Percentiles rank a stretch among this genome's conserved stretches.
These are phyloP conservation scores for Litsea cubeba DNA, from an alignment of 164 flowering plant species.

Conservation along the genomic window DNA sequence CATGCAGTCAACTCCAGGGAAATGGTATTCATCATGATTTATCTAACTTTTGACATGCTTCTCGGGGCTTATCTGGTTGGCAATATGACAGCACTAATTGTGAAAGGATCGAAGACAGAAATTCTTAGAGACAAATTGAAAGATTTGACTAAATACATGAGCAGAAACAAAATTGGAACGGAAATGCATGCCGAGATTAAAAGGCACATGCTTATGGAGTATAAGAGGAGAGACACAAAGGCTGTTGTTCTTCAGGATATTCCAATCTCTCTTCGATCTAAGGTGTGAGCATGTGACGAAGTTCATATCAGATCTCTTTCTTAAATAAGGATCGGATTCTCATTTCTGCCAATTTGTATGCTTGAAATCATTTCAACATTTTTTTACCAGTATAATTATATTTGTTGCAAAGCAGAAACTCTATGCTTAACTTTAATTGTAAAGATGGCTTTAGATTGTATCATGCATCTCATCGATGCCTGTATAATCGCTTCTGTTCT, in stretches of 20 bases:
- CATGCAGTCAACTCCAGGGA: slow-evolving; percentile 80
- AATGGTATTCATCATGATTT: slow-evolving; percentile 80
- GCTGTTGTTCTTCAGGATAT: slow-evolving; percentile 68
- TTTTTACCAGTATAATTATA: not conserved
- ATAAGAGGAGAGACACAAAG: slow-evolving; percentile 62
- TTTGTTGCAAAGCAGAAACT: no score
- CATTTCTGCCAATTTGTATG: not conserved
- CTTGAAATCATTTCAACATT: not conserved
- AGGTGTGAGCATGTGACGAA: slow-evolving; percentile 30
- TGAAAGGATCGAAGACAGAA: slow-evolving; percentile 81
- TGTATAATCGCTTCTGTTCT: not conserved
- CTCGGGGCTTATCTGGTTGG: slow-evolving; percentile 82
- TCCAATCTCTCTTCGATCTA: slow-evolving; percentile 64
- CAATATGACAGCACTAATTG: slow-evolving; percentile 83
- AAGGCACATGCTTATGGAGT: slow-evolving; percentile 59
- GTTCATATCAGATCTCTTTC: not conserved
- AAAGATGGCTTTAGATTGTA: not conserved
- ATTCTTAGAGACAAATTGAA: slow-evolving; percentile 74
- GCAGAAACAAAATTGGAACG: slow-evolving; percentile 57
- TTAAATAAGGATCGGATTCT: not conserved
- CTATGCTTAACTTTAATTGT: not conserved
- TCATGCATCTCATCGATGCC: not conserved
- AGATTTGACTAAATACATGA: slow-evolving; percentile 65
- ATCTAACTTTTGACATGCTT: slow-evolving; percentile 77
- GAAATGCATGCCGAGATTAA: slow-evolving; percentile 50